Base-by-base conservation (phyloP, 495 filamentous ascomycete genomes). In the Penicillium fimorum region DNA sequence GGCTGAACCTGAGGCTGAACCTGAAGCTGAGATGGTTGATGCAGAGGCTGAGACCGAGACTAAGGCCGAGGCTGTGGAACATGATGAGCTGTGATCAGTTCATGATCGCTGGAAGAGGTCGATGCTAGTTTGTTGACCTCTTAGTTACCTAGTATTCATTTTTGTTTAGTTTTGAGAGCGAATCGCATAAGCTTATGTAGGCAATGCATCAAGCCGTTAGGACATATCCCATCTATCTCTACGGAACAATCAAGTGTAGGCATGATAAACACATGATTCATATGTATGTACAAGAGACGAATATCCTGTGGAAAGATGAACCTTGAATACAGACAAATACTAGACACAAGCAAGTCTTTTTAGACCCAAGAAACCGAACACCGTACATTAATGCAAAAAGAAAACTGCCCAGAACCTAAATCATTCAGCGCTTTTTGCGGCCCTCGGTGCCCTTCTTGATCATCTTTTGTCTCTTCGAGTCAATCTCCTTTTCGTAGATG, bases 361-460 rank as follows among this genome's bases (percentile, higher is more conserved):
- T 17, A 56, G 29, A 56, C 52, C 50, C n/a, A 43, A 46, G 22
- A 45, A 59, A 44, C 45, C 38, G 37, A 61, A 70, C 64, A 67
- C 60, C 61, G 46, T 56, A 42, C 56, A 42, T 30, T 59, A 62
- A 68, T 68, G 62, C 65, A 63, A 32, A 54, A 57, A 61, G 33
- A 48, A 64, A 55, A 57, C 41, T 51, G 25, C 47, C 53, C 55
- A 40, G 20, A 55, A 37, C 29, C 30, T 40, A 42, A 50, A 22
- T 62, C 47, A 53, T 60, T 54, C 62, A 69, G 42, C 43, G 52
- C 63, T 69, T 69, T 62, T 67, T 69, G 38, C 63, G 63, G 49
- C 83, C 80, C 58, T 81, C 82, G 4, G 76, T 79, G 45, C 78
- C 75, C 68, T 79, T 81, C 70, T 76, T 79, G 59, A 77, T 77